A percentile compares a stretch with the other conserved stretches of the same genome.
phyloP scores from a whole-genome alignment of 1,284 basidiomycete species.

The Trichosporon sp. region DNA sequence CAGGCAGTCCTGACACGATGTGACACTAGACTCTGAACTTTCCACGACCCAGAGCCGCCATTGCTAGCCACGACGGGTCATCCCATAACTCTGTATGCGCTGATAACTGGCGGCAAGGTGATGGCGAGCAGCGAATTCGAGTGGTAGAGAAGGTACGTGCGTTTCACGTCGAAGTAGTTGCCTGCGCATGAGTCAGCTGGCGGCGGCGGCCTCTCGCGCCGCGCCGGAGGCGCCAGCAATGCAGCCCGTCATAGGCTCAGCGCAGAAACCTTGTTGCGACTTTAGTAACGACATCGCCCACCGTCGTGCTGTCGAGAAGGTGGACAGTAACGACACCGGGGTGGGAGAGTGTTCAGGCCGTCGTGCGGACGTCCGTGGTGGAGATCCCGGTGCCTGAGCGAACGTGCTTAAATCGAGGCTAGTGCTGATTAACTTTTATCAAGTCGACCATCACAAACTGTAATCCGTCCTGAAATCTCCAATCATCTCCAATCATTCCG shows the following conservation, averaged over 20 bases:
- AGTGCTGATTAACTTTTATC: constrained; percentile 2
- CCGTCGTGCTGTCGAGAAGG: not conserved
- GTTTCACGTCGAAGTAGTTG: not conserved
- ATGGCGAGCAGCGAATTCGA: not conserved
- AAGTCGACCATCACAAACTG: not conserved
- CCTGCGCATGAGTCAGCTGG: not conserved
- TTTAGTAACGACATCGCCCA: not conserved
- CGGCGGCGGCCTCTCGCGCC: not conserved
- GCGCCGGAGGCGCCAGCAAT: not conserved
- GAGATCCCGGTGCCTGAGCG: not conserved
- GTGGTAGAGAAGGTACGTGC: not conserved
- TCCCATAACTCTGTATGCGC: not conserved
- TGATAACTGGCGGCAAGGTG: not conserved
- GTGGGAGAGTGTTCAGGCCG: not conserved
- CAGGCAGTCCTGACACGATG: not conserved
- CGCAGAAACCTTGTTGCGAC: not conserved
- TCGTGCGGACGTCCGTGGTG: not conserved
- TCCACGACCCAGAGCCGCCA: not conserved
- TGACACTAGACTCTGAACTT: not conserved
- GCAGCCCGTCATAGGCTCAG: not conserved
- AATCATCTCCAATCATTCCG: not conserved
- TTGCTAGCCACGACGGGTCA: not conserved
- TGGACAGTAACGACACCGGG: not conserved
- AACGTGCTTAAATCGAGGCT: not conserved
- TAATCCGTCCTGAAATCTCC: not conserved